Evolutionary conservation across 31 red algal species (phyloP), one percentile per base, ranked within the genome.

Genomic region (Odonthalia washingtoniensis): DNA sequence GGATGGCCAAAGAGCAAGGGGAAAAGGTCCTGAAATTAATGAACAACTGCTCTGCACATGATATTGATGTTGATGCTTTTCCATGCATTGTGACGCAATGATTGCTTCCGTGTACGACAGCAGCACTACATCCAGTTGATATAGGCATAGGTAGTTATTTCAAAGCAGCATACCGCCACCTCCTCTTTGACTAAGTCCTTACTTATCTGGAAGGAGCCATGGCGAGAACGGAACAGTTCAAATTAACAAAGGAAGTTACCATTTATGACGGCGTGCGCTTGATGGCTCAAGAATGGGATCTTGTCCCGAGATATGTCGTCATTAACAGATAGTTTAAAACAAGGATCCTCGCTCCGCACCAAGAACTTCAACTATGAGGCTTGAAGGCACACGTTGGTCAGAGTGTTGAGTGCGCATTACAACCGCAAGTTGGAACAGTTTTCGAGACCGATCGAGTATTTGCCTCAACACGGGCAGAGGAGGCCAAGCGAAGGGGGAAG

Each of bases 71-170:
- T 35, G 40, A 64, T 6, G 40, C 40, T 32, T 17, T 64, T 18
- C 5, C 18, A 4, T 64, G 49, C 27, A 17, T 61, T n/a, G 35
- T 32, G 27, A 16, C 46, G 31, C 18, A 41, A 17, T 64, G 61
- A n/a, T 46, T 64, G 5, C 77, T 46, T 31, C 77, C 74, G 12
- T 42, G 43, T 44, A 77, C 21, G 74, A 77, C 74, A n/a, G 5
- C 74, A 77, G 74, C 40, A 12, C 74, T 77, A 43, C 40, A 77
- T 42, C 40, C 74, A 27, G 74, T 77, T 12, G 74, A 77, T 46
- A 18, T 24, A n/a, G 43, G 39, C 18, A 45, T 64, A 16, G 77
- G 77, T 17, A 41, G 49, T 9, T 81, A 41, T 38, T 81, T 81
- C 49, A 81, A 81, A 32, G 41, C 39, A 32, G 43, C 77, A 18